These are phyloP conservation scores for Durotheca rogersii DNA, from an alignment of 495 filamentous ascomycete genomes.

Conservation along the genomic window DNA sequence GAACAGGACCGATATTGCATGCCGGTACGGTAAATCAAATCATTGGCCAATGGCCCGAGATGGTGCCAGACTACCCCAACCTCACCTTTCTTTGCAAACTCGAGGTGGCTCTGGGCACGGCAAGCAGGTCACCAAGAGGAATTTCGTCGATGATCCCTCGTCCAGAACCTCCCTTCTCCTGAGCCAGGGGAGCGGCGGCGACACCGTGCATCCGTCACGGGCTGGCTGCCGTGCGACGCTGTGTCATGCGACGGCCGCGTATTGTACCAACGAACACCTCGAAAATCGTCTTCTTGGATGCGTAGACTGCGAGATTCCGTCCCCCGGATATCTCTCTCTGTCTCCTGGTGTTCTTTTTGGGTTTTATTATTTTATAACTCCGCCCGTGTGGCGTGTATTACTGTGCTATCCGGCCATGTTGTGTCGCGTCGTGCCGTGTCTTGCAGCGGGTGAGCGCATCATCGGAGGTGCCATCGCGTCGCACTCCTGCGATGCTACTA, in stretches of 20 bases:
- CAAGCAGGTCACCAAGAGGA: too few species aligned
- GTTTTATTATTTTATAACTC: constrained; percentile 16
- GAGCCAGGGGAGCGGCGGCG: too few species aligned
- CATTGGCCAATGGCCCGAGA: constrained; percentile 34
- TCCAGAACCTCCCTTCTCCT: constrained; percentile 4
- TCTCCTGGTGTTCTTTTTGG: constrained; percentile 10
- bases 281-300: constrained; percentile 7
- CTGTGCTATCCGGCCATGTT: constrained; percentile 14
- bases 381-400: too few species aligned
- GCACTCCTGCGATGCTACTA: constrained; percentile 15
- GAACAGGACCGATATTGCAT: constrained; percentile 35
- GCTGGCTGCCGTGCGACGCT: constrained; percentile 31
- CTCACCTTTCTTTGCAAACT: constrained; percentile 21
- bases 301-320: constrained; percentile 8
- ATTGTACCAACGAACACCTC: constrained; percentile 1
- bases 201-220: too few species aligned
- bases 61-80: constrained; percentile 32
- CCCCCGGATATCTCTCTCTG: constrained; percentile 1
- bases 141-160: constrained; percentile 20
- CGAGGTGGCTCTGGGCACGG: constrained; percentile 11
- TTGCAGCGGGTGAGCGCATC: constrained; percentile 20
- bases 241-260: constrained; percentile 11
- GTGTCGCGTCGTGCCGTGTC: constrained; percentile 12
- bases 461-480: constrained; percentile 21
- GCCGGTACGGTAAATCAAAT: constrained; percentile 32